Percentiles rank a stretch among this genome's conserved stretches.
phyloP scores from a whole-genome alignment of 306 rosid genomes.

The Trichosanthes cucumerina region DNA sequence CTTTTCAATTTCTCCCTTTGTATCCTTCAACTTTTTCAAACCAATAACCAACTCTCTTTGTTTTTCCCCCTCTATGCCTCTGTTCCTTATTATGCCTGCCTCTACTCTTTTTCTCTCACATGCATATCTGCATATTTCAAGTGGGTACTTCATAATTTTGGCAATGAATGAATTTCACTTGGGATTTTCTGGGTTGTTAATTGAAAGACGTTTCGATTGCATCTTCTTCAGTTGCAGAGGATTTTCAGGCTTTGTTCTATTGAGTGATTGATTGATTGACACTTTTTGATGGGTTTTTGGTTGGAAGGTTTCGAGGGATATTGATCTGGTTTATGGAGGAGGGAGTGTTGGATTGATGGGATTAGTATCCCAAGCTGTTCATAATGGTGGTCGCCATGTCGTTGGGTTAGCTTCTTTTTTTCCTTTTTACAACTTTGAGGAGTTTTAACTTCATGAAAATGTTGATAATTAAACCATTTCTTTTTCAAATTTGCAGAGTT shows the following conservation, averaged over 20 bases:
- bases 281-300: not conserved
- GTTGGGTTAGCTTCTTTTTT: slow-evolving; percentile 47
- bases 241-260: not conserved
- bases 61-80: not conserved
- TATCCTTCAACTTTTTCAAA: not conserved
- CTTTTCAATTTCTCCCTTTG: not conserved
- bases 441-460: not conserved
- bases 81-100: not conserved
- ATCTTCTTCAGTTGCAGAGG: not conserved
- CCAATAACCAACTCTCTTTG: not conserved
- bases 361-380: slow-evolving; percentile 79
- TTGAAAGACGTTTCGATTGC: not conserved
- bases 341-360: slow-evolving; percentile 99
- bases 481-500: slow-evolving; percentile 34
- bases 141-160: not conserved
- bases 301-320: slow-evolving; percentile 67
- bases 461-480: not conserved
- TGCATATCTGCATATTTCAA: too few relatives aligned
- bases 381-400: slow-evolving; percentile 86
- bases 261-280: not conserved
- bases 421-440: not conserved
- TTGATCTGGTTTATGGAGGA: slow-evolving; percentile 95
- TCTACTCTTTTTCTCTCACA: not conserved
- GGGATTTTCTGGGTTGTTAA: not conserved
- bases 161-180: not conserved